A percentile compares a stretch with the other conserved stretches of the same genome.
Evolutionary conservation across 331 rosid species (phyloP).

Genomic region (Saraca asoca): DNA sequence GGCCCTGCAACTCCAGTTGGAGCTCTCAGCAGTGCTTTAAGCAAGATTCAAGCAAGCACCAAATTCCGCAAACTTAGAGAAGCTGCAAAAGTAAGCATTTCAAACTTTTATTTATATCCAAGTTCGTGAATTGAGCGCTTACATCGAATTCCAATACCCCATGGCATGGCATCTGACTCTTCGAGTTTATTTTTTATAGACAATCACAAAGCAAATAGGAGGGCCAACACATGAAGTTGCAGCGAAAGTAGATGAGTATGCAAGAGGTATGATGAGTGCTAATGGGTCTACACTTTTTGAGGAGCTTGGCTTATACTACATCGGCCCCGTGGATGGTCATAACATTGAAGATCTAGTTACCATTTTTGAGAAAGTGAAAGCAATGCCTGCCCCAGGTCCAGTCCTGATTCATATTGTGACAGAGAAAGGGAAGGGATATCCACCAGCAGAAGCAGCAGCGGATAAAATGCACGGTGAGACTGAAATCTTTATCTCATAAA

Average conservation of each 20-base stretch:
- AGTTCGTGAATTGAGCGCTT: slow-evolving; percentile 21
- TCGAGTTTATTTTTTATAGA: slow-evolving; percentile 37
- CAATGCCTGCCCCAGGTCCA: slow-evolving; percentile 69
- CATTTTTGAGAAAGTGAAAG: slow-evolving; percentile 59
- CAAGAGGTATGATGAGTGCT: slow-evolving; percentile 68
- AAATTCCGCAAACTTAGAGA: slow-evolving; percentile 67
- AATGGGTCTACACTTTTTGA: slow-evolving; percentile 71
- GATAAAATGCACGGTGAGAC: slow-evolving; percentile 79
- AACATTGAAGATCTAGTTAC: slow-evolving; percentile 59
- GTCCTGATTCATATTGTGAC: slow-evolving; percentile 75
- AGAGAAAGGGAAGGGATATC: slow-evolving; percentile 85
- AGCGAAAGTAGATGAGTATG: slow-evolving; percentile 72
- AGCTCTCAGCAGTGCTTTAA: slow-evolving; percentile 62
- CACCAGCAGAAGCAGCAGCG: slow-evolving; percentile 79
- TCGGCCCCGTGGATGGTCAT: slow-evolving; percentile 87
- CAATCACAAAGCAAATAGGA: slow-evolving; percentile 64
- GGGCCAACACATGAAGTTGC: slow-evolving; percentile 67
- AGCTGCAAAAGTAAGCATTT: slow-evolving; percentile 65
- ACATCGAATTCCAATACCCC: not conserved
- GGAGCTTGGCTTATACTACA: slow-evolving; percentile 78
- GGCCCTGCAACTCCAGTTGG: slow-evolving; percentile 82
- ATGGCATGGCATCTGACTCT: slow-evolving; percentile 34
- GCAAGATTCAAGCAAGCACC: slow-evolving; percentile 75
- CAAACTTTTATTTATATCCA: not conserved
- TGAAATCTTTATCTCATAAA: not conserved